These are phyloP conservation scores for Plasmopara viticola DNA, from an alignment of 352 stramenopile species.

Conservation along the genomic window DNA sequence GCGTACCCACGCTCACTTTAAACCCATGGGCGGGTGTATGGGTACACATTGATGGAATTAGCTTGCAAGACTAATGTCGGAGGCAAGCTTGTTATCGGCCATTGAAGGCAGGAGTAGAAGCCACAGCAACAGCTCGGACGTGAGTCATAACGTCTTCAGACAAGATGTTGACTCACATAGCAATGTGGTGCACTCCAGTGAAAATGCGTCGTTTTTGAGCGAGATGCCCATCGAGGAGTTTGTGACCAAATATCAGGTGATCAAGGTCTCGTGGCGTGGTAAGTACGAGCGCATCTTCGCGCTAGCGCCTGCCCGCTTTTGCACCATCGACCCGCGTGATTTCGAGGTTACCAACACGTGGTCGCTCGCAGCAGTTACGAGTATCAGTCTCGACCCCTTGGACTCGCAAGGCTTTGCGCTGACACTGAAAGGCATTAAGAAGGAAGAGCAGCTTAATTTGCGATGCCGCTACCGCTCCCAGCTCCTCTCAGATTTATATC, in stretches of 20 bases:
- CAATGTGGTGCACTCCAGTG: slow-evolving; percentile 4
- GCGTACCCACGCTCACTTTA: no score
- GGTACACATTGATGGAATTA: no score
- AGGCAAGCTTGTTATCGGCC: no score
- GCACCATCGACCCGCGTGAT: slow-evolving; percentile 79
- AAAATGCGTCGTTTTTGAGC: slow-evolving; percentile 15
- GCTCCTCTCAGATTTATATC: slow-evolving; percentile 74
- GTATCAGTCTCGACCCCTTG: slow-evolving; percentile 48
- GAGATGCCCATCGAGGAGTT: slow-evolving; percentile 68
- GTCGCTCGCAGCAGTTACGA: slow-evolving; percentile 50
- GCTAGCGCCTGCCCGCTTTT: slow-evolving; percentile 72
- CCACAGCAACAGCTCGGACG: not conserved
- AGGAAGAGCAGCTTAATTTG: slow-evolving; percentile 79
- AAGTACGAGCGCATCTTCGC: slow-evolving; percentile 86
- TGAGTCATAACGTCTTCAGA: not conserved
- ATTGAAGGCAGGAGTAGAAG: no score
- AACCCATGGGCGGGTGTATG: no score
- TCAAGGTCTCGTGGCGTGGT: slow-evolving; percentile 78
- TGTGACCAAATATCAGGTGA: slow-evolving; percentile 77
- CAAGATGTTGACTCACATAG: slow-evolving; percentile 16
- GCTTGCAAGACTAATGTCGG: no score
- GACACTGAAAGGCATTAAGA: slow-evolving; percentile 63
- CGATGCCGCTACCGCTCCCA: slow-evolving; percentile 69
- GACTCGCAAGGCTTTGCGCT: slow-evolving; percentile 64
- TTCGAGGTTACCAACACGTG: slow-evolving; percentile 87